These are phyloP conservation scores for Taxawa tesnikishii DNA, from an alignment of 2,329 filamentous ascomycete species.

Conservation along the genomic window DNA sequence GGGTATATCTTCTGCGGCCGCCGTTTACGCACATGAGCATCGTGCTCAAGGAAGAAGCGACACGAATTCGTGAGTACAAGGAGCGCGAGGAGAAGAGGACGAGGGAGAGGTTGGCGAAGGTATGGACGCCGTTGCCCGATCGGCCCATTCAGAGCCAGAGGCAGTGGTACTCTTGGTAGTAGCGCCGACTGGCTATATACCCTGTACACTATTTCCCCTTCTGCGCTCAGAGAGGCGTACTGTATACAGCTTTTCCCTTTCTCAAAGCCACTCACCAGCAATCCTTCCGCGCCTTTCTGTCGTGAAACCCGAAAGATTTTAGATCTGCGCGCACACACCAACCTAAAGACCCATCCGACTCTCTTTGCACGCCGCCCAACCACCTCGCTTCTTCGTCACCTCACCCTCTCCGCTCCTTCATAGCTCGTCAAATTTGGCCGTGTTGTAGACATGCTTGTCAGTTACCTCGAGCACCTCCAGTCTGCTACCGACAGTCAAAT, in stretches of 20 bases:
- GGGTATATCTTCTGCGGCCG: conserved; percentile 53
- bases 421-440: conserved; percentile 19
- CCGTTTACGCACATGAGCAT: conserved; percentile 67
- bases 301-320: no score
- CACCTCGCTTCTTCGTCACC: no score
- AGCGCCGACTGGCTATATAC: conserved; percentile 1
- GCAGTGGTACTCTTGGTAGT: conserved; percentile 84
- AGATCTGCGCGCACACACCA: no score
- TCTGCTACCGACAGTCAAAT: conserved; percentile 44
- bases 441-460: conserved; percentile 41
- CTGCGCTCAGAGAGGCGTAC: no score
- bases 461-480: conserved; percentile 48
- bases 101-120: conserved; percentile 60
- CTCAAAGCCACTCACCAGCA: not conserved
- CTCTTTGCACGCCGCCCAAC: no score
- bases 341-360: no score
- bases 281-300: no score
- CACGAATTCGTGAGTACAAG: conserved; percentile 65
- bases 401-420: no score
- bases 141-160: conserved; percentile 72
- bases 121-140: conserved; percentile 83
- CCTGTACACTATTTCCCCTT: not conserved
- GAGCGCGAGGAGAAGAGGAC: conserved; percentile 66
- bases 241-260: no score
- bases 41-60: conserved; percentile 86